Percentiles rank a stretch among this genome's conserved stretches.
These are phyloP conservation scores for Parathielavia appendiculata DNA, from an alignment of 495 filamentous ascomycete species.

Conservation along the genomic window DNA sequence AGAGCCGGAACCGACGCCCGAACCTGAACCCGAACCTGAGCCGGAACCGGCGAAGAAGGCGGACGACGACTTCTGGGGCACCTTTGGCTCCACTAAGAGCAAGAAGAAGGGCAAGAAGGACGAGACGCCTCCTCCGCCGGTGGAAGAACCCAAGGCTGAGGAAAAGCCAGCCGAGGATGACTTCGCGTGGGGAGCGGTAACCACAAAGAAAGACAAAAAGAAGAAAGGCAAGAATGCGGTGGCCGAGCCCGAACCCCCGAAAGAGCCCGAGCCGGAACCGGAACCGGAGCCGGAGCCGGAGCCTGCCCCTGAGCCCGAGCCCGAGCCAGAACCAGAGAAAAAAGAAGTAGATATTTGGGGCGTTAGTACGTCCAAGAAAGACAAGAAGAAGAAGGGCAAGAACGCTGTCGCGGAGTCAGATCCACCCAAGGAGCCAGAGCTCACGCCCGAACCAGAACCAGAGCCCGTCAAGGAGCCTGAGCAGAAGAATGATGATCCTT, in stretches of 20 bases:
- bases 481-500: not conserved
- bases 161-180: not conserved
- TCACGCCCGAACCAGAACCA: constrained; percentile 23
- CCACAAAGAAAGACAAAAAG: constrained; percentile 16
- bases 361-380: constrained; percentile 23
- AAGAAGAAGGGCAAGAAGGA: constrained; percentile 26
- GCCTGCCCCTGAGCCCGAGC: constrained; percentile 21
- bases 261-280: constrained; percentile 12
- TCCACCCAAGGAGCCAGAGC: constrained; percentile 12
- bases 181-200: not conserved
- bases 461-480: not conserved
- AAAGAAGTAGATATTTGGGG: constrained; percentile 26
- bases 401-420: not conserved
- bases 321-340: constrained; percentile 8
- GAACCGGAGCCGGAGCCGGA: constrained; percentile 12
- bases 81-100: constrained; percentile 16
- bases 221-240: constrained; percentile 24
- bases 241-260: constrained; percentile 11
- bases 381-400: constrained; percentile 32
- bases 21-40: constrained; percentile 25
- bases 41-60: constrained; percentile 31
- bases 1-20: constrained; percentile 23
- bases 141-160: constrained; percentile 1
- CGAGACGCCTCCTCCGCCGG: too few relatives aligned
- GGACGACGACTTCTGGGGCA: constrained; percentile 19